Conservation (phyloP, 225 moss, liverwort and hornwort species). For the Takakia lepidozioides region DNA sequence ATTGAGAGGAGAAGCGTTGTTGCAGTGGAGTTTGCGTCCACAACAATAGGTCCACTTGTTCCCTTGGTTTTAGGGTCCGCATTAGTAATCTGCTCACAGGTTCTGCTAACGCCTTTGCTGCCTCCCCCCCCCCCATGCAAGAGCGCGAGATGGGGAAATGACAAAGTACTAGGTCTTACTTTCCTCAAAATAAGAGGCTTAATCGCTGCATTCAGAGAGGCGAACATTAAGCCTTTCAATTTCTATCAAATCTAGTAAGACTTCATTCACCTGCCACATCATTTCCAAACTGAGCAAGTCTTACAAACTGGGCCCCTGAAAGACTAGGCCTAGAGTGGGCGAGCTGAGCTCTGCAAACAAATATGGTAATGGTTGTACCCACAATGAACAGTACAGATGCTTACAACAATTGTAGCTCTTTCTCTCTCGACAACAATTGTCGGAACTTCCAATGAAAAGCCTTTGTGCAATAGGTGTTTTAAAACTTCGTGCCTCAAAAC, state of each 20-base stretch:
- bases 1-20: too few relatives aligned
- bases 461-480: neutral
- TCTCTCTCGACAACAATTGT: neutral
- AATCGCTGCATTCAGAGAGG: constrained; percentile 33
- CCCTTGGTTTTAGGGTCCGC: too few relatives aligned
- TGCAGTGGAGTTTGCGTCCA: too few relatives aligned
- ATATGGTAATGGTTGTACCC: neutral
- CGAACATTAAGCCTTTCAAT: constrained; percentile 25
- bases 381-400: neutral
- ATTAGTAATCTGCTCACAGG: too few relatives aligned
- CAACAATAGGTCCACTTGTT: too few relatives aligned
- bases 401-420: neutral
- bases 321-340: too few relatives aligned
- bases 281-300: neutral
- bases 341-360: too few relatives aligned
- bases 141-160: neutral
- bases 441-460: neutral
- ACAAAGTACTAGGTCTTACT: constrained; percentile 15
- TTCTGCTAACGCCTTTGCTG: too few relatives aligned
- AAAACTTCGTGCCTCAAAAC: too few relatives aligned
- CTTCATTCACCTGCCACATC: constrained; percentile 63
- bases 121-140: neutral
- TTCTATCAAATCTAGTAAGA: constrained; percentile 49
- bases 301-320: too few relatives aligned
- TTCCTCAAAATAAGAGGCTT: constrained; percentile 12